These are phyloP conservation scores for Russula compacta DNA, from an alignment of 768 basidiomycete species.

Conservation along the genomic window DNA sequence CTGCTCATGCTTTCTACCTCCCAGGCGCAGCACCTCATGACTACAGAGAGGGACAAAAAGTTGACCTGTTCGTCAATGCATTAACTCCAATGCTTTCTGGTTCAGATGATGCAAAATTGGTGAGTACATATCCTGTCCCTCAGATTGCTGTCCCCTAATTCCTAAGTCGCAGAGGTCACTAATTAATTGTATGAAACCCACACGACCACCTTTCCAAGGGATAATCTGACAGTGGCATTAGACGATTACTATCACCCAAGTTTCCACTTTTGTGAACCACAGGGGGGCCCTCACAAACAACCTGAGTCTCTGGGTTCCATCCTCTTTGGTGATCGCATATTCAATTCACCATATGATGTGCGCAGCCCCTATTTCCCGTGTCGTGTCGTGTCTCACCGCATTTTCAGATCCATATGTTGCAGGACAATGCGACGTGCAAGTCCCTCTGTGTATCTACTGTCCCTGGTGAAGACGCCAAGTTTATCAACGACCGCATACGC, in stretches of 20 bases:
- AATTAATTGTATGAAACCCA: slow-evolving; percentile 60
- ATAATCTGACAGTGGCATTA: slow-evolving; percentile 23
- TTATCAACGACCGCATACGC: slow-evolving; percentile 84
- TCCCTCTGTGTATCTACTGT: slow-evolving; percentile 59
- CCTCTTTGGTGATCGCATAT: slow-evolving; percentile 93
- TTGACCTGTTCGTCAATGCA: slow-evolving; percentile 79
- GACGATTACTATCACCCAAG: slow-evolving; percentile 90
- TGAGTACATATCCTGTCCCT: slow-evolving; percentile 29
- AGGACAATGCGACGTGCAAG: slow-evolving; percentile 67
- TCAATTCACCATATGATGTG: slow-evolving; percentile 83
- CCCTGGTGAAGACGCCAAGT: slow-evolving; percentile 64
- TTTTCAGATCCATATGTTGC: slow-evolving; percentile 68
- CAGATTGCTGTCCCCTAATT: background rate
- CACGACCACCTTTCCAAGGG: background rate
- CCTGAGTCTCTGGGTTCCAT: slow-evolving; percentile 89
- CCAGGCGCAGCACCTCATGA: slow-evolving; percentile 85
- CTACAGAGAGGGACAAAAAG: slow-evolving; percentile 62
- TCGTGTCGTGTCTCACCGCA: slow-evolving; percentile 8
- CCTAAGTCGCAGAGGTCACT: slow-evolving; percentile 61
- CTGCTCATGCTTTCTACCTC: slow-evolving; percentile 70
- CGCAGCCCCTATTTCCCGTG: slow-evolving; percentile 23
- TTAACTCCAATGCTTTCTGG: slow-evolving; percentile 77
- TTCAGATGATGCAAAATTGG: slow-evolving; percentile 63
- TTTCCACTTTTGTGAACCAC: slow-evolving; percentile 81
- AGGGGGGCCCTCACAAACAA: slow-evolving; percentile 59